Percentiles rank a stretch among this genome's conserved stretches.
phyloP scores from a whole-genome alignment of 192 early-diverging fungal genomes.

The Thamnidium elegans region DNA sequence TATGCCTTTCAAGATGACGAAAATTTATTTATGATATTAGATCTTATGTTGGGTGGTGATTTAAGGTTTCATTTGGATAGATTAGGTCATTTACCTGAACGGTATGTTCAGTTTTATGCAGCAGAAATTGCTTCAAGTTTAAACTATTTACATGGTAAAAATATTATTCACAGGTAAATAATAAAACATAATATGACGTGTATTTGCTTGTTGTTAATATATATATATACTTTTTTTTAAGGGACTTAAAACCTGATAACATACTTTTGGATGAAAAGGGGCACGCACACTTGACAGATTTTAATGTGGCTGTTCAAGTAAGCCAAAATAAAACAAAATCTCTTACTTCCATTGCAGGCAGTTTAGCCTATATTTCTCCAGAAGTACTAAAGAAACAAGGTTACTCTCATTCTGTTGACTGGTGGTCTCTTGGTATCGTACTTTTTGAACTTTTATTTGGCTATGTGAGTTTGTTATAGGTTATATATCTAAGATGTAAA shows the following conservation, averaged over 20 bases:
- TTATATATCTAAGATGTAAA: not conserved
- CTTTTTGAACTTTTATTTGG: conserved; percentile 73
- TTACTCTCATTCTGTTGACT: conserved; percentile 50
- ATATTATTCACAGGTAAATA: conserved; percentile 72
- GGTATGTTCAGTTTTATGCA: conserved; percentile 63
- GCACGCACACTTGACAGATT: conserved; percentile 81
- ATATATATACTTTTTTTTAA: conserved; percentile 10
- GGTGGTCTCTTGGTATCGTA: conserved; percentile 85
- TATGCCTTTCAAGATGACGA: conserved; percentile 96
- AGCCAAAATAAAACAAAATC: conserved; percentile 54
- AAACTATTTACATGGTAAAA: conserved; percentile 63
- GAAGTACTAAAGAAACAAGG: conserved; percentile 65
- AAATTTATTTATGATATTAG: conserved; percentile 89
- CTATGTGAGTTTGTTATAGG: conserved; percentile 54
- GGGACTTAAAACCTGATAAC: conserved; percentile 87
- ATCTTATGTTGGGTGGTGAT: conserved; percentile 95
- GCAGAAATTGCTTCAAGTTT: conserved; percentile 67
- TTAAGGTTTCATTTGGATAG: conserved; percentile 85
- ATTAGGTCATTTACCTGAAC: conserved; percentile 61
- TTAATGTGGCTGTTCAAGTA: conserved; percentile 80
- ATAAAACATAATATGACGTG: not conserved
- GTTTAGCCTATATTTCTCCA: conserved; percentile 86
- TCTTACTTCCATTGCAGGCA: conserved; percentile 72
- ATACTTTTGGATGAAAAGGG: conserved; percentile 74
- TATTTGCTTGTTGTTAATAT: not conserved